These are phyloP conservation scores for Aquanectria penicillioides DNA, from an alignment of 2,329 filamentous ascomycete genomes.

Conservation along the genomic window DNA sequence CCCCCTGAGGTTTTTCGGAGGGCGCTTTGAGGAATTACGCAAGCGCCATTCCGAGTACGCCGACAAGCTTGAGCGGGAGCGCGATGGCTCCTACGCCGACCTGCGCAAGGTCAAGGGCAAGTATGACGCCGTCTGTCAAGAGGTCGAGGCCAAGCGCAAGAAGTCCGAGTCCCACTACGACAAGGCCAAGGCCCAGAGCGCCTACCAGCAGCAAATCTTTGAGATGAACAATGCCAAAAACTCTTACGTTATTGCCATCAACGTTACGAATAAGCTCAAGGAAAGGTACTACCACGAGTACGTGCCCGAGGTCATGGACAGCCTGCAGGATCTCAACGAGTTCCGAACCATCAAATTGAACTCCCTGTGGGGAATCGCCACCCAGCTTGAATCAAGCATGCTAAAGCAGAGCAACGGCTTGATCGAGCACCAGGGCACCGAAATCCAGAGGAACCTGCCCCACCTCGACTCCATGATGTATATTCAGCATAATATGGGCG, in stretches of 20 bases:
- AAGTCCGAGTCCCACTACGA: slow-evolving; percentile 96
- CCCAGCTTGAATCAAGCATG: slow-evolving; percentile 82
- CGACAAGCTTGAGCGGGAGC: slow-evolving; percentile 86
- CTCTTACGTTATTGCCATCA: slow-evolving; percentile 95
- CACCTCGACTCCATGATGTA: slow-evolving; percentile 98
- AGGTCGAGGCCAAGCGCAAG: slow-evolving; percentile 93
- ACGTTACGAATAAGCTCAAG: slow-evolving; percentile 97
- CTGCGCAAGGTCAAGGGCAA: slow-evolving; percentile 91
- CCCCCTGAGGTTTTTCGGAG: slow-evolving; percentile 78
- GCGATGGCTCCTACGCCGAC: slow-evolving; percentile 84
- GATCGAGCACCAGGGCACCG: slow-evolving; percentile 76
- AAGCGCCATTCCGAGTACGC: slow-evolving; percentile 93
- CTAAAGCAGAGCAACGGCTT: slow-evolving; percentile 78
- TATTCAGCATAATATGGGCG: slow-evolving; percentile 85
- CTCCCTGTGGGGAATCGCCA: slow-evolving; percentile 82
- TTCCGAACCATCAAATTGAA: slow-evolving; percentile 88
- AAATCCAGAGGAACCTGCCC: slow-evolving; percentile 89
- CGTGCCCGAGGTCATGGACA: slow-evolving; percentile 91
- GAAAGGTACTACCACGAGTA: slow-evolving; percentile 98
- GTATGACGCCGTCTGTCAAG: slow-evolving; percentile 92
- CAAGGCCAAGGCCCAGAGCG: slow-evolving; percentile 88
- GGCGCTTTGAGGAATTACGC: slow-evolving; percentile 88
- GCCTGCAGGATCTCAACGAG: slow-evolving; percentile 92
- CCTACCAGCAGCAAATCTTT: slow-evolving; percentile 89
- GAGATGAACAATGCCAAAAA: slow-evolving; percentile 99